These are phyloP conservation scores for Carex arenaria DNA, from an alignment of 202 grass and related monocot genomes.

Conservation along the genomic window DNA sequence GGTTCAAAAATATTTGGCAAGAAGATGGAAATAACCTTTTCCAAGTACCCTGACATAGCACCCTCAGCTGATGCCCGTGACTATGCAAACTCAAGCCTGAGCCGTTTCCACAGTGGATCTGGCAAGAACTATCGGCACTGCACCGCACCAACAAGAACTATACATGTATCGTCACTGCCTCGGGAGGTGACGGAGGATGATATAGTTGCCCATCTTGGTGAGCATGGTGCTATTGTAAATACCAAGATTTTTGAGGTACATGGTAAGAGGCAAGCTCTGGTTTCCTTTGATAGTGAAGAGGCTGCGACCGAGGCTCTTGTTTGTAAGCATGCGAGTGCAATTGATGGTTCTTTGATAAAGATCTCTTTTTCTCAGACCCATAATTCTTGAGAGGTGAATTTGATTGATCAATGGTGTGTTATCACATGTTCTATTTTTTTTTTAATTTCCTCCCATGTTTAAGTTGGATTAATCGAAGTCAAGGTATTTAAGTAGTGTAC, in stretches of 20 bases:
- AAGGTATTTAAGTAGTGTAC: background rate
- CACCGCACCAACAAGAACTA: constrained; percentile 63
- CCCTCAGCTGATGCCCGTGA: constrained; percentile 53
- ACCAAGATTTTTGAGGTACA: constrained; percentile 60
- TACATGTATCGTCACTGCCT: constrained; percentile 63
- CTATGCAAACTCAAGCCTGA: constrained; percentile 57
- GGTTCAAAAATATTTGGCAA: constrained; percentile 63
- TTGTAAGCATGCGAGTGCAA: constrained; percentile 53
- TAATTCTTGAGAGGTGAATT: constrained; percentile 18
- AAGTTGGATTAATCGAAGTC: background rate
- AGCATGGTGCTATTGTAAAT: constrained; percentile 49
- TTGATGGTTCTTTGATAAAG: constrained; percentile 49
- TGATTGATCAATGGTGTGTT: background rate
- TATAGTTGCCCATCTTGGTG: constrained; percentile 42
- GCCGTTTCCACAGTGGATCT: constrained; percentile 59
- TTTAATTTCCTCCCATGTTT: background rate
- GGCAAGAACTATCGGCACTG: constrained; percentile 76
- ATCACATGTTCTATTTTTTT: background rate
- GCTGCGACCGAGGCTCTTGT: constrained; percentile 52
- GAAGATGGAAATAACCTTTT: constrained; percentile 68
- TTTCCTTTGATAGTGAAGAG: constrained; percentile 63
- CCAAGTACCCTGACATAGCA: constrained; percentile 53
- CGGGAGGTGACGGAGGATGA: constrained; percentile 54
- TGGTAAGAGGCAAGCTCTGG: constrained; percentile 62
- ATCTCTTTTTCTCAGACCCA: constrained; percentile 79